Evolutionary conservation across 2,329 filamentous ascomycete species (phyloP).

Genomic region (Beauveria medogensis): DNA sequence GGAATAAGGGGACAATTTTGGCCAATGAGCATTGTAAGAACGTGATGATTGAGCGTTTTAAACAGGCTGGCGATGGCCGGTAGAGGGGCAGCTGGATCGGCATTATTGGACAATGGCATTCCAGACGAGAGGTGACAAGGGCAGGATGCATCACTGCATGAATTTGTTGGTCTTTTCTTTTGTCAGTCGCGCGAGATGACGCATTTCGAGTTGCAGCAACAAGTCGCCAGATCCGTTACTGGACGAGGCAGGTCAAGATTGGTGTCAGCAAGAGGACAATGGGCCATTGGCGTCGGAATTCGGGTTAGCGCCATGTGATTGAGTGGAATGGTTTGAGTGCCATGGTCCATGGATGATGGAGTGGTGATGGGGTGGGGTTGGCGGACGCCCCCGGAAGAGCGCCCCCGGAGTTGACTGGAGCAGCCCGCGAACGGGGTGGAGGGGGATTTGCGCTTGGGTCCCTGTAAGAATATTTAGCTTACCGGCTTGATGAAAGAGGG

Average conservation of each 20-base stretch:
- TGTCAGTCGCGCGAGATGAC: neutral
- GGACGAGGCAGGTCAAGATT: neutral
- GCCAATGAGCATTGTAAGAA: neutral
- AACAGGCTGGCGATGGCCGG: neutral
- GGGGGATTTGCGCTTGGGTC: neutral
- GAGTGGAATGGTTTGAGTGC: neutral
- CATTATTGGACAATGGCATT: neutral
- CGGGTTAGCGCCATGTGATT: slow-evolving; percentile 5
- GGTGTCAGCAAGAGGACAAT: neutral
- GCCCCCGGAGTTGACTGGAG: slow-evolving; percentile 3
- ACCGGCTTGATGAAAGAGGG: too few species aligned
- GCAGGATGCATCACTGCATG: neutral
- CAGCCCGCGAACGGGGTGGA: neutral
- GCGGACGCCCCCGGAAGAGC: slow-evolving; percentile 5
- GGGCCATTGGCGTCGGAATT: neutral
- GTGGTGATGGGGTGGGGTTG: neutral
- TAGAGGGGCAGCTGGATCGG: too few species aligned
- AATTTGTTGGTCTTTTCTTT: neutral
- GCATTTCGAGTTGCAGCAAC: neutral
- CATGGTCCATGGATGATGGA: neutral
- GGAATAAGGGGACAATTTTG: neutral
- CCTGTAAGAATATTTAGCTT: neutral
- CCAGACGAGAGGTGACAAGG: neutral
- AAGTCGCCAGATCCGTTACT: neutral
- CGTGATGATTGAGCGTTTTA: neutral